Conservation (phyloP, 345 rosid species). For the Anastatica hierochuntica region DNA sequence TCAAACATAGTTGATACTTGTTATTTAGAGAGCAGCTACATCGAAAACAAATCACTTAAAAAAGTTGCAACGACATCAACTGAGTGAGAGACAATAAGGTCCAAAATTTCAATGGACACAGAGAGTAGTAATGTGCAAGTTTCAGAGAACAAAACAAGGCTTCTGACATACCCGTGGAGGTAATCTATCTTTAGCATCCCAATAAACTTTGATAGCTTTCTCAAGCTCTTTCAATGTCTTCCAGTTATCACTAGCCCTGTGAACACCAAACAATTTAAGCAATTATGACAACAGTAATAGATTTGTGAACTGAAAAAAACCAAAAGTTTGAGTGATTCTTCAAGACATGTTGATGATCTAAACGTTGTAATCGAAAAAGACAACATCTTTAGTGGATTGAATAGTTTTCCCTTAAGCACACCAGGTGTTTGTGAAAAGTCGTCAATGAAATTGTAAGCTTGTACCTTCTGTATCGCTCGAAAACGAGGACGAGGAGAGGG, state of each 20-base stretch:
- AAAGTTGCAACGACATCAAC: neutral
- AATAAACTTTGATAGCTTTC: constrained; percentile 68
- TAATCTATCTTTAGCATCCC: constrained; percentile 71
- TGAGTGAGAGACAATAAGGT: neutral
- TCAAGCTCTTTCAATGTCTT: constrained; percentile 79
- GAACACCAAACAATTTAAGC: neutral
- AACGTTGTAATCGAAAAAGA: neutral
- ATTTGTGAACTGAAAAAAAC: too few species aligned
- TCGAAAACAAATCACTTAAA: too few species aligned
- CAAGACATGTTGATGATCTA: neutral
- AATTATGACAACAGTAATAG: too few species aligned
- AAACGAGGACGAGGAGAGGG: constrained; percentile 63
- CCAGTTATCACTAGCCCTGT: constrained; percentile 83
- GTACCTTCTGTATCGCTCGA: constrained; percentile 69
- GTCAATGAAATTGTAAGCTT: neutral
- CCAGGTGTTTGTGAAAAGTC: constrained; percentile 17
- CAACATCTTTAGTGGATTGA: neutral
- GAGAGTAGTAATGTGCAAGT: constrained; percentile 2
- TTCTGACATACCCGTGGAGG: constrained; percentile 68
- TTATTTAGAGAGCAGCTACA: neutral
- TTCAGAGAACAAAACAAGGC: neutral
- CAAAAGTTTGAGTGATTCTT: neutral
- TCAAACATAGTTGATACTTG: neutral
- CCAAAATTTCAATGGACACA: neutral
- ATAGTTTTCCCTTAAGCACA: neutral